phyloP scores from a whole-genome alignment of 164 flowering plant genomes.

The Annona squamosa region DNA sequence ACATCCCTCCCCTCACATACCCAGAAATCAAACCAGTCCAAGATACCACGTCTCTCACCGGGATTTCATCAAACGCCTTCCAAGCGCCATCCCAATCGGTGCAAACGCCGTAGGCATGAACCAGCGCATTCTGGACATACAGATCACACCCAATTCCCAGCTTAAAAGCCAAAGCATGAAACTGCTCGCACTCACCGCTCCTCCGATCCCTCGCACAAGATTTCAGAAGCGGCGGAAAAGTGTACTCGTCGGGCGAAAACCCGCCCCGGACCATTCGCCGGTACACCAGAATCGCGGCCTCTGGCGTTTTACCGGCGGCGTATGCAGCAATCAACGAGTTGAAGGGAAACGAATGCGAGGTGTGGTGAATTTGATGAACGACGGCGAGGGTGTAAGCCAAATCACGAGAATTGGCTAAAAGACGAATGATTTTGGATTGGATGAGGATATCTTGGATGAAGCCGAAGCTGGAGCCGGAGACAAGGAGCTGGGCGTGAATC shows the following conservation, averaged over 20 bases:
- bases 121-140: constrained; percentile 36
- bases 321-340: constrained; percentile 34
- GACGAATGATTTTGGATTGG: constrained; percentile 16
- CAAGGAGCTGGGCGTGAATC: constrained; percentile 35
- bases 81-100: constrained; percentile 26
- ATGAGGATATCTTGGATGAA: constrained; percentile 15
- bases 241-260: constrained; percentile 38
- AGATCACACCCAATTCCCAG: constrained; percentile 33
- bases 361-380: constrained; percentile 19
- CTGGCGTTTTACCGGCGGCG: constrained; percentile 21
- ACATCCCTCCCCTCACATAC: constrained; percentile 32
- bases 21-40: constrained; percentile 51
- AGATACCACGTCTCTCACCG: constrained; percentile 44
- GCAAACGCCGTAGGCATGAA: constrained; percentile 39
- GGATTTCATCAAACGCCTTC: constrained; percentile 48
- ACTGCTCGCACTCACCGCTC: constrained; percentile 32
- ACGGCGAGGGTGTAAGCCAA: constrained; percentile 20
- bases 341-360: constrained; percentile 24
- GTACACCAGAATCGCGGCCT: constrained; percentile 27
- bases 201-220: constrained; percentile 34
- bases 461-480: constrained; percentile 18
- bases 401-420: constrained; percentile 19
- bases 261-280: constrained; percentile 23
- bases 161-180: constrained; percentile 37
- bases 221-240: constrained; percentile 41